A percentile compares a stretch with the other conserved stretches of the same genome.
Conservation (phyloP, 306 rosid genomes). For the Vigna mungo region DNA sequence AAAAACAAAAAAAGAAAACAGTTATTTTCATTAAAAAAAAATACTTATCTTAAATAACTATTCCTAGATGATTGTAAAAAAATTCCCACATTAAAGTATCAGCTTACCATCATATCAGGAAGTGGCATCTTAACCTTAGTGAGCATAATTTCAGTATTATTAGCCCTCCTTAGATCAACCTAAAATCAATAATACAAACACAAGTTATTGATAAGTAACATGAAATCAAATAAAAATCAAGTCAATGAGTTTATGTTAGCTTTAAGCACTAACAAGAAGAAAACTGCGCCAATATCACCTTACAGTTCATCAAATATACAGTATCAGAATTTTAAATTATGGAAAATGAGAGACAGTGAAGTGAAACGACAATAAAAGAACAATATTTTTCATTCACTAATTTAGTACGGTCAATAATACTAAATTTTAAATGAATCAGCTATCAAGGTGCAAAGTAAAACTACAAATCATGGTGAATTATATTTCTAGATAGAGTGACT, state of each 20-base stretch:
- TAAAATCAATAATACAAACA: conserved; percentile 49
- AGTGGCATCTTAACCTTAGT: conserved; percentile 99
- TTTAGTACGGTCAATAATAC: conserved; percentile 11
- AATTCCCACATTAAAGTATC: conserved; percentile 30
- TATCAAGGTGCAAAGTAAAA: conserved; percentile 31
- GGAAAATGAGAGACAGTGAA: conserved; percentile 5
- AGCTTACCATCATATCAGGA: conserved; percentile 97
- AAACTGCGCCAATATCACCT: conserved; percentile 30
- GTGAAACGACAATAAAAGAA: conserved; percentile 27
- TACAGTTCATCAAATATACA: conserved; percentile 32
- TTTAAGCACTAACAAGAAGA: conserved; percentile 37
- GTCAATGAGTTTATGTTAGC: conserved; percentile 26
- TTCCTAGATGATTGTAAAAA: conserved; percentile 27
- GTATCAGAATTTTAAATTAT: conserved; percentile 17
- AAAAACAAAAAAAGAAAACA: neutral
- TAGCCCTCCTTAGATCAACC: conserved; percentile 96
- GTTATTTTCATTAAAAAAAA: conserved; percentile 23
- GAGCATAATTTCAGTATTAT: conserved; percentile 99
- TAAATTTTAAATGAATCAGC: neutral
- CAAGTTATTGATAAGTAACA: conserved; percentile 29
- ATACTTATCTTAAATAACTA: conserved; percentile 15
- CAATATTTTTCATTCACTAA: conserved; percentile 14
- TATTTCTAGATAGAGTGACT: conserved; percentile 25
- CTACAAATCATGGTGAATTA: conserved; percentile 32
- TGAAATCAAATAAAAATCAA: conserved; percentile 35